These are phyloP conservation scores for Trichoderma sp. DNA, from an alignment of 2,329 filamentous ascomycete genomes.

Conservation along the genomic window DNA sequence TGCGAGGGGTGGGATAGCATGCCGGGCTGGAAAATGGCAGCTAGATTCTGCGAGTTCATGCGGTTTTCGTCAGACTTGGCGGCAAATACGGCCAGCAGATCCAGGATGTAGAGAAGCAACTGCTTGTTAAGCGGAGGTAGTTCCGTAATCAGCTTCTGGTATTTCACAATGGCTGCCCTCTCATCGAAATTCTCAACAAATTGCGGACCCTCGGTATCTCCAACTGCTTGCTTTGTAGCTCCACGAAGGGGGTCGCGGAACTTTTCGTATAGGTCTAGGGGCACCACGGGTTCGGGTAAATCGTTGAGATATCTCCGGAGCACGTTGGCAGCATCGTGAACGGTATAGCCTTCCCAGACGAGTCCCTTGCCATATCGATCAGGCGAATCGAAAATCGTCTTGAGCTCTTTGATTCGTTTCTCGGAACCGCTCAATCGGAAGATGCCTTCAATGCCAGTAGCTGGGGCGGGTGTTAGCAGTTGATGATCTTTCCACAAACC, in stretches of 20 bases:
- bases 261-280: constrained; percentile 85
- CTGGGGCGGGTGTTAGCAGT: constrained; percentile 50
- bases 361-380: constrained; percentile 95
- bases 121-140: constrained; percentile 92
- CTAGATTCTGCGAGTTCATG: constrained; percentile 92
- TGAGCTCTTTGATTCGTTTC: constrained; percentile 96
- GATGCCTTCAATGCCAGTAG: constrained; percentile 92
- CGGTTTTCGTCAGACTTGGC: constrained; percentile 96
- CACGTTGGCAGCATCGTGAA: constrained; percentile 97
- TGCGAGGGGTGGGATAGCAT: constrained; percentile 92
- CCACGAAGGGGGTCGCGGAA: constrained; percentile 82
- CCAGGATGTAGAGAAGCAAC: constrained; percentile 90
- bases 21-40: constrained; percentile 96
- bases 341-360: constrained; percentile 96
- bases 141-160: constrained; percentile 89
- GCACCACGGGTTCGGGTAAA: constrained; percentile 93
- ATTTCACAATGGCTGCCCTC: constrained; percentile 73
- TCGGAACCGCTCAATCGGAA: constrained; percentile 95
- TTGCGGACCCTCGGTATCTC: constrained; percentile 68
- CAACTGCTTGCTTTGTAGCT: constrained; percentile 71
- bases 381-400: constrained; percentile 88
- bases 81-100: constrained; percentile 93
- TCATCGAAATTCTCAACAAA: constrained; percentile 66
- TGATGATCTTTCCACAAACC: neutral
- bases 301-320: constrained; percentile 94